A percentile compares a stretch with the other conserved stretches of the same genome.
Evolutionary conservation across 768 basidiomycete genomes (phyloP).

Genomic region (Phylloporus scabripes): DNA sequence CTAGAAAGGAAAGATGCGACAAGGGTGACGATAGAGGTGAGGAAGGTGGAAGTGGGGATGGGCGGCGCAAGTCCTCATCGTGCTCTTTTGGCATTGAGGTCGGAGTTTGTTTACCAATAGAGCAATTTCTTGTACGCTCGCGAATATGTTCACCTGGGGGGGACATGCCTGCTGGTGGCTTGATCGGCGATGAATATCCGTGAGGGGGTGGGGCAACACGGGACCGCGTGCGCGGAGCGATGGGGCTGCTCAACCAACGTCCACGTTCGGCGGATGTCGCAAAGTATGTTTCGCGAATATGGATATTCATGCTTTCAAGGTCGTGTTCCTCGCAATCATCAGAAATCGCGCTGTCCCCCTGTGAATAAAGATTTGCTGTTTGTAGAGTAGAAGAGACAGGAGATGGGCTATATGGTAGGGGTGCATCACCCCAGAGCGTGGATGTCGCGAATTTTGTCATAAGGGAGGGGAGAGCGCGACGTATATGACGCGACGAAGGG

Average conservation of each 20-base stretch:
- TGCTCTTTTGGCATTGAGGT: constrained; percentile 3
- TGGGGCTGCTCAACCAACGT: constrained; percentile 50
- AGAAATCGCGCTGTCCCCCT: constrained; percentile 13
- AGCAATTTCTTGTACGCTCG: constrained; percentile 1
- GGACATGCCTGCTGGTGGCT: constrained; percentile 3
- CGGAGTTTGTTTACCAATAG: background rate
- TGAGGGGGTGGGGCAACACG: constrained; percentile 10
- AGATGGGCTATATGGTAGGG: background rate
- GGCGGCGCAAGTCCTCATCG: constrained; percentile 17
- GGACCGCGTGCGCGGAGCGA: constrained; percentile 24
- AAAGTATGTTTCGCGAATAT: constrained; percentile 47
- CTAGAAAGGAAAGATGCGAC: constrained; percentile 33
- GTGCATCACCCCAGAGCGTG: background rate
- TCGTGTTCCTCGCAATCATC: constrained; percentile 27
- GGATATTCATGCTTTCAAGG: constrained; percentile 31
- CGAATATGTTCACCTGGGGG: constrained; percentile 1
- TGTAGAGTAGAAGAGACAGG: background rate
- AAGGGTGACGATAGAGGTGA: constrained; percentile 43
- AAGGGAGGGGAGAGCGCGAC: constrained; percentile 16
- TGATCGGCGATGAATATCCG: constrained; percentile 23
- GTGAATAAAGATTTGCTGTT: constrained; percentile 3
- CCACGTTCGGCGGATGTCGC: constrained; percentile 54
- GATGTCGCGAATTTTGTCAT: constrained; percentile 13
- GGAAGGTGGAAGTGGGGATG: constrained; percentile 34
- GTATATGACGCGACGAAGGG: constrained; percentile 3